phyloP scores from a whole-genome alignment of 768 basidiomycete genomes.

The Mycena polygramma region DNA sequence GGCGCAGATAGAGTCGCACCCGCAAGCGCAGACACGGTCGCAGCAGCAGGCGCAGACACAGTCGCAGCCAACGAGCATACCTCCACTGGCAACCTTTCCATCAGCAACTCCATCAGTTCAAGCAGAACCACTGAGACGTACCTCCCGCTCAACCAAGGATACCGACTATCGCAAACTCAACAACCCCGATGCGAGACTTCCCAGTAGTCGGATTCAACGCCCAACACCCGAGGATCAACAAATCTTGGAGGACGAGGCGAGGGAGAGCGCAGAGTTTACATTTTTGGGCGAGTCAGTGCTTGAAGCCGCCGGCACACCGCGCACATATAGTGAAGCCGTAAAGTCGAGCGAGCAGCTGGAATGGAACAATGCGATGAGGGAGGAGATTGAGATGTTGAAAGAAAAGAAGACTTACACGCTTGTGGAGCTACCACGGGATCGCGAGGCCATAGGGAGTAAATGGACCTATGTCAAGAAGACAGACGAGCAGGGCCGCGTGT shows the following conservation, averaged over 20 bases:
- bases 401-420: conserved; percentile 28
- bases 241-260: conserved; percentile 6
- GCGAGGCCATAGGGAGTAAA: conserved; percentile 16
- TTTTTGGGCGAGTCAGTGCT: conserved; percentile 1
- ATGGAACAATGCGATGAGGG: conserved; percentile 29
- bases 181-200: conserved; percentile 19
- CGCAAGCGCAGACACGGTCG: conserved; percentile 13
- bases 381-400: conserved; percentile 31
- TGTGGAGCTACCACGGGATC: conserved; percentile 15
- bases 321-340: conserved; percentile 10
- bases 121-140: conserved; percentile 3
- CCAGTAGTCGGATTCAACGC: too few relatives aligned
- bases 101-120: conserved; percentile 2
- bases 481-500: conserved; percentile 19
- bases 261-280: conserved; percentile 5
- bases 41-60: conserved; percentile 17
- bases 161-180: conserved; percentile 25
- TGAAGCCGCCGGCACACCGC: not conserved
- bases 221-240: too few relatives aligned
- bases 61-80: not conserved
- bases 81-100: conserved; percentile 2
- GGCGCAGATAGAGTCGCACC: too few relatives aligned
- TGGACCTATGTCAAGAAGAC: conserved; percentile 25
- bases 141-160: conserved; percentile 1
- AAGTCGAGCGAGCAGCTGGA: conserved; percentile 19